Percentiles rank a stretch among this genome's conserved stretches.
These are phyloP conservation scores for Phalaenopsis aphrodite DNA, from an alignment of 106 monocot species.

Conservation along the genomic window DNA sequence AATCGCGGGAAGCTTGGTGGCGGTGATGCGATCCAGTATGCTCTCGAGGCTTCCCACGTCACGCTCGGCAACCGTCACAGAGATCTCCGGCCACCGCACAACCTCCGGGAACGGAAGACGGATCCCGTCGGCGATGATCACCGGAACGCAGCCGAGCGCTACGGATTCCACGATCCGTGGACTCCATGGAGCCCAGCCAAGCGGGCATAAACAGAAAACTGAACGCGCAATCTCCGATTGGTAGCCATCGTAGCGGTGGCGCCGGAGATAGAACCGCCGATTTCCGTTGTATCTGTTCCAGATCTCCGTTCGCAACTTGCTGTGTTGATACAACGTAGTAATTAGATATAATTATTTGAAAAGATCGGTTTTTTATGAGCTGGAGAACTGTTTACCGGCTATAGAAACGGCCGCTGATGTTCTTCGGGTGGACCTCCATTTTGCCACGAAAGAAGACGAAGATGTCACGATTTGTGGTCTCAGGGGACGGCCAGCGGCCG, in stretches of 20 bases:
- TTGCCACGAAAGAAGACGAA: constrained; percentile 87
- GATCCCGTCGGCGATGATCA: constrained; percentile 85
- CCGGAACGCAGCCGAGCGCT: constrained; percentile 84
- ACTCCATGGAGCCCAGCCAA: constrained; percentile 98
- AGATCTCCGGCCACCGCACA: constrained; percentile 70
- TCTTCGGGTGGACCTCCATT: constrained; percentile 99
- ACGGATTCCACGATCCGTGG: constrained; percentile 89
- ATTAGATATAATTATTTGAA: background rate
- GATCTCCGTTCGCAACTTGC: constrained; percentile 77
- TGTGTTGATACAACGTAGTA: background rate
- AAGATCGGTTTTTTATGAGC: background rate
- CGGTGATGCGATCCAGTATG: constrained; percentile 59
- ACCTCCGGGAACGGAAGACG: constrained; percentile 58
- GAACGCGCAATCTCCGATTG: constrained; percentile 67
- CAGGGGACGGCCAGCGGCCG: constrained; percentile 20
- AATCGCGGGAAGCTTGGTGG: constrained; percentile 63
- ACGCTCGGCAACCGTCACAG: constrained; percentile 57
- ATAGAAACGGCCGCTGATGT: constrained; percentile 87
- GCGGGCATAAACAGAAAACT: constrained; percentile 80
- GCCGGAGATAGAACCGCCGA: constrained; percentile 46
- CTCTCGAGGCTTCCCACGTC: constrained; percentile 50
- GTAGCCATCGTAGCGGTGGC: constrained; percentile 59
- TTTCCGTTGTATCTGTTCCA: constrained; percentile 42
- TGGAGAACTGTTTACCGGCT: constrained; percentile 33
- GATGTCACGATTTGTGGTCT: constrained; percentile 44